Percentiles rank a stretch among this genome's conserved stretches.
Evolutionary conservation across 2,329 filamentous ascomycete genomes (phyloP).

Genomic region (Fusarium heterosporum): DNA sequence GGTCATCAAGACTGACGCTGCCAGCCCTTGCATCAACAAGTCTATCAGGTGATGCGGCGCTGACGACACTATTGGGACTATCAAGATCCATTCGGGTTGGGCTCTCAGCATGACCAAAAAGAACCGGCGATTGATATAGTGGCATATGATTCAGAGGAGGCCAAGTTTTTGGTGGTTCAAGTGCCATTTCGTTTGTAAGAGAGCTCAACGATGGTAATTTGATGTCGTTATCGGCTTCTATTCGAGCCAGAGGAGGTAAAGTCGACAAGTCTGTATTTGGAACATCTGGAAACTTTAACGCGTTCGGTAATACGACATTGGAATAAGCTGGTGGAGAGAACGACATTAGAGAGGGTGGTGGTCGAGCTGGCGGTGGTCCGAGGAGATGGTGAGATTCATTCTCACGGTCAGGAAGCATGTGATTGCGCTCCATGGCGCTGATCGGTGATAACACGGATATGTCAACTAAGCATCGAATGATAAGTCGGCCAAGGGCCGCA

Average conservation of each 20-base stretch:
- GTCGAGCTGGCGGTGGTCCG: slow-evolving; percentile 47
- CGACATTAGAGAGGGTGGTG: slow-evolving; percentile 40
- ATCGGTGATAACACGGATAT: slow-evolving; percentile 47
- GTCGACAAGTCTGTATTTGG: slow-evolving; percentile 44
- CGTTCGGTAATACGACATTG: slow-evolving; percentile 31
- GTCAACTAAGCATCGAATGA: slow-evolving; percentile 45
- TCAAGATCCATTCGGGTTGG: slow-evolving; percentile 64
- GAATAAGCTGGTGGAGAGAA: slow-evolving; percentile 45
- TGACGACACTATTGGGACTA: slow-evolving; percentile 55
- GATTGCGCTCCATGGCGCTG: slow-evolving; percentile 57
- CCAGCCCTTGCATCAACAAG: slow-evolving; percentile 58
- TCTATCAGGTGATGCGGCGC: slow-evolving; percentile 60
- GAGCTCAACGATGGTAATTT: slow-evolving; percentile 54
- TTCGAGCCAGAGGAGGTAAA: slow-evolving; percentile 37
- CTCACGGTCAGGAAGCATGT: slow-evolving; percentile 56
- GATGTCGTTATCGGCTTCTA: slow-evolving; percentile 46
- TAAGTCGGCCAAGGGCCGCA: slow-evolving; percentile 33
- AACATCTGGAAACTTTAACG: slow-evolving; percentile 49
- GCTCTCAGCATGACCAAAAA: slow-evolving; percentile 54
- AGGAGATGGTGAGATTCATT: slow-evolving; percentile 43
- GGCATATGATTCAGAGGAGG: slow-evolving; percentile 63
- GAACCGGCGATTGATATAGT: slow-evolving; percentile 52
- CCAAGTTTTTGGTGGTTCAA: slow-evolving; percentile 53
- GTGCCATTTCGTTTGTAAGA: slow-evolving; percentile 49
- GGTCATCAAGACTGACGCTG: slow-evolving; percentile 72